Evolutionary conservation across 495 filamentous ascomycete species (phyloP).

Genomic region (Tetracladium setigerum): DNA sequence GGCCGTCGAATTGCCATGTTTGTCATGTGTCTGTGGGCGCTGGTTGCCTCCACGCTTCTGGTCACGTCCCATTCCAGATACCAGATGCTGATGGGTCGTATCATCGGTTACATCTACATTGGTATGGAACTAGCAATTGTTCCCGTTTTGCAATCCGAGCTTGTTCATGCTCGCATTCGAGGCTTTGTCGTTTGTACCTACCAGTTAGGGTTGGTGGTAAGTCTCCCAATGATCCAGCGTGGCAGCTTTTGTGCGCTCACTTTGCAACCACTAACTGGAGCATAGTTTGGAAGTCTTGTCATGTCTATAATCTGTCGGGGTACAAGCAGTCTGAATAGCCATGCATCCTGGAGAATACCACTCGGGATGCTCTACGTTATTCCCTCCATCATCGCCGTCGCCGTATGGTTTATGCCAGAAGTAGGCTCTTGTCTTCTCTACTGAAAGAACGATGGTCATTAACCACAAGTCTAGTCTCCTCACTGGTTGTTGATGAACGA

Average conservation of each 20-base stretch:
- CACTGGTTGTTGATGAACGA: conserved; percentile 28
- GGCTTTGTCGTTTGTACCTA: conserved; percentile 30
- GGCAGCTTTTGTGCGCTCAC: too few relatives aligned
- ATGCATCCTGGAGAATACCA: too few relatives aligned
- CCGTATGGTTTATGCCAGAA: conserved; percentile 28
- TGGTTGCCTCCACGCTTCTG: conserved; percentile 26
- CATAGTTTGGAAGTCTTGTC: too few relatives aligned
- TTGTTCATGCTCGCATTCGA: conserved; percentile 27
- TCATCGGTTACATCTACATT: conserved; percentile 30
- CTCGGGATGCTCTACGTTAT: too few relatives aligned
- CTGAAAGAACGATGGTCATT: too few relatives aligned
- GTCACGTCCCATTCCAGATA: conserved; percentile 22
- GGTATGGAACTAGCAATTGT: conserved; percentile 30
- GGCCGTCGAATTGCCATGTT: conserved; percentile 30
- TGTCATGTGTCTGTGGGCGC: conserved; percentile 27
- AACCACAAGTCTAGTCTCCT: too few relatives aligned
- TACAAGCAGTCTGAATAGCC: too few relatives aligned
- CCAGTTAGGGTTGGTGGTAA: conserved; percentile 5
- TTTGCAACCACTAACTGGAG: too few relatives aligned
- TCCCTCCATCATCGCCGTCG: conserved; percentile 19
- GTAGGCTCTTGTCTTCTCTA: conserved; percentile 26
- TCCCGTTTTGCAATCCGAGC: conserved; percentile 26
- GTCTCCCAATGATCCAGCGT: too few relatives aligned
- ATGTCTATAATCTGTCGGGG: too few relatives aligned
- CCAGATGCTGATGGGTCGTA: conserved; percentile 27